Conservation (phyloP, 2,329 filamentous ascomycete genomes). For the Aciculosporium take region DNA sequence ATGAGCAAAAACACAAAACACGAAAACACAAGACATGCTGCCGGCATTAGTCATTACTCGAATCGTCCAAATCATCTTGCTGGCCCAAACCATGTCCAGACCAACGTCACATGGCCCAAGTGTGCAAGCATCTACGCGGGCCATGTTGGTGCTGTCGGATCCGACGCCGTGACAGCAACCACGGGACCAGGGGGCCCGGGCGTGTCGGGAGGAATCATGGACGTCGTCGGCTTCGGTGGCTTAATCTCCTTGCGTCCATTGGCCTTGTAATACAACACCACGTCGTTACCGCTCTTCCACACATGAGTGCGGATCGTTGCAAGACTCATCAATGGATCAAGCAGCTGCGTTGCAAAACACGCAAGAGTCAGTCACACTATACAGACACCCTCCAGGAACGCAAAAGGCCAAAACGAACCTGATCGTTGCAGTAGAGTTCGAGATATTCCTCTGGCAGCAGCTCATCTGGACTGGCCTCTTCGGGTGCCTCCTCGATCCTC, state of each 20-base stretch:
- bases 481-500: slow-evolving; percentile 61
- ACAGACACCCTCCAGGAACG: neutral
- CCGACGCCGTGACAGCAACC: slow-evolving; percentile 9
- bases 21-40: neutral
- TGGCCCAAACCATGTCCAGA: neutral
- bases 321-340: slow-evolving; percentile 79
- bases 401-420: slow-evolving; percentile 40
- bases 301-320: slow-evolving; percentile 82
- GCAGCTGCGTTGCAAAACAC: slow-evolving; percentile 27
- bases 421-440: slow-evolving; percentile 86
- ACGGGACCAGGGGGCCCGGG: slow-evolving; percentile 11
- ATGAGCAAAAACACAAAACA: too few species aligned
- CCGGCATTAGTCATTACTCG: neutral
- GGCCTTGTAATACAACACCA: slow-evolving; percentile 77
- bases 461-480: slow-evolving; percentile 41
- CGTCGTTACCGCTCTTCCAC: slow-evolving; percentile 91
- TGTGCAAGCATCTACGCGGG: neutral
- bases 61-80: neutral
- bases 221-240: slow-evolving; percentile 5
- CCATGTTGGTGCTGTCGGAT: neutral
- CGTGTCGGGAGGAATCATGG: slow-evolving; percentile 10
- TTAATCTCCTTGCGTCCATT: slow-evolving; percentile 64
- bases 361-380: slow-evolving; percentile 4
- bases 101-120: too few species aligned
- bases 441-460: slow-evolving; percentile 83